Conservation (phyloP, 208 protist genomes). For the Novymonas esmeraldas region DNA sequence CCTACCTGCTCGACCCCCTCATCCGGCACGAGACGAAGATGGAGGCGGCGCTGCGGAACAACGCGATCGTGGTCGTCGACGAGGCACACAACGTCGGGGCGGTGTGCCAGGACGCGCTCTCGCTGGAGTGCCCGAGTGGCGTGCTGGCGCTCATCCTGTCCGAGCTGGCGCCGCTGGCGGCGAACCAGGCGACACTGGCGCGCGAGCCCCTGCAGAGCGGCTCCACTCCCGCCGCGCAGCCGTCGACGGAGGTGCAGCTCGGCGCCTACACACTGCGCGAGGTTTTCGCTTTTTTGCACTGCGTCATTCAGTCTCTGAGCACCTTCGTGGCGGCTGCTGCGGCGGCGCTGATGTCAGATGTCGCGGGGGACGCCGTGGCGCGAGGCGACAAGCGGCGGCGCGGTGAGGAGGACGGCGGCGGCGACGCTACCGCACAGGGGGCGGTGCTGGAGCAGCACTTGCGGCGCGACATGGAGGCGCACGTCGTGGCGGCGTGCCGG, state of each 20-base stretch:
- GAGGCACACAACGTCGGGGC: constrained; percentile 95
- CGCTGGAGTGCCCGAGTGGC: constrained; percentile 39
- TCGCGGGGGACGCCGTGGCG: background rate
- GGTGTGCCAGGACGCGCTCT: constrained; percentile 78
- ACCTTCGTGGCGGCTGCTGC: constrained; percentile 24
- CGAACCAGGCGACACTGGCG: constrained; percentile 16
- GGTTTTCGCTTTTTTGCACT: constrained; percentile 56
- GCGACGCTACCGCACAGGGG: constrained; percentile 2
- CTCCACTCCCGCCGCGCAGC: constrained; percentile 26
- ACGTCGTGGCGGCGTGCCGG: background rate
- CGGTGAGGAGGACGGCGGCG: background rate
- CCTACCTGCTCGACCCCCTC: constrained; percentile 96
- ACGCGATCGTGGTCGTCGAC: constrained; percentile 95
- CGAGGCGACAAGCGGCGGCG: constrained; percentile 20
- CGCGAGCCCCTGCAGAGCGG: background rate
- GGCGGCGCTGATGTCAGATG: constrained; percentile 1
- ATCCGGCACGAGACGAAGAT: constrained; percentile 90
- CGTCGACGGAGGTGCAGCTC: constrained; percentile 69
- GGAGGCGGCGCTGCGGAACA: constrained; percentile 67
- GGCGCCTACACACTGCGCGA: constrained; percentile 56
- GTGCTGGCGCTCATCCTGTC: constrained; percentile 45
- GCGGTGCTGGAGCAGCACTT: constrained; percentile 13
- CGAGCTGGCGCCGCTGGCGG: constrained; percentile 53
- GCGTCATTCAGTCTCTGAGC: constrained; percentile 40
- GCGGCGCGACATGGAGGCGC: constrained; percentile 20